Conservation (phyloP, 768 basidiomycete species). For the Panaeolus papilionaceus region DNA sequence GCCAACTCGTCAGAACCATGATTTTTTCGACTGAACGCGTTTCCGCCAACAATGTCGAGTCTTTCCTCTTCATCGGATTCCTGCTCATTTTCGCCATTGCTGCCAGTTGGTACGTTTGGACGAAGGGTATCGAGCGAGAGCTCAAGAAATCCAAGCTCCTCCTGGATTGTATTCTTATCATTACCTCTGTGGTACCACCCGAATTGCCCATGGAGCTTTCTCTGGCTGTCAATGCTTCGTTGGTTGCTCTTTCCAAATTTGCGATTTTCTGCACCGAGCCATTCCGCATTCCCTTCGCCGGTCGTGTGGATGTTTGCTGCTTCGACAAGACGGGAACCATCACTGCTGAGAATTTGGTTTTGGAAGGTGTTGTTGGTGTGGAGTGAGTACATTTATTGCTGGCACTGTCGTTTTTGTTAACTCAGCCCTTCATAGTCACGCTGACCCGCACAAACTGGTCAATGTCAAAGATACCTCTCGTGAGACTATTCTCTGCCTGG, state of each 20-base stretch:
- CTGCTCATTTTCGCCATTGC: conserved; percentile 97
- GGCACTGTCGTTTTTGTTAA: not conserved
- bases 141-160: conserved; percentile 95
- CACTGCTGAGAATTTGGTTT: conserved; percentile 92
- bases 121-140: conserved; percentile 91
- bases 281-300: conserved; percentile 96
- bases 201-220: conserved; percentile 98
- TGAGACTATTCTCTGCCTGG: conserved; percentile 87
- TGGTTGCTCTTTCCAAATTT: conserved; percentile 92
- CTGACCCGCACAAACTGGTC: conserved; percentile 70
- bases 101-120: conserved; percentile 98
- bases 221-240: conserved; percentile 92
- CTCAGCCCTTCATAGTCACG: conserved; percentile 22
- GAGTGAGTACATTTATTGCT: conserved; percentile 61
- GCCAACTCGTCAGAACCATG: conserved; percentile 97
- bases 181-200: conserved; percentile 97
- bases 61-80: conserved; percentile 98
- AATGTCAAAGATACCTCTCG: conserved; percentile 77
- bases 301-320: conserved; percentile 96
- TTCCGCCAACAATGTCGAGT: conserved; percentile 94
- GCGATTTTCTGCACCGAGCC: conserved; percentile 99
- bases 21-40: conserved; percentile 98
- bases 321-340: conserved; percentile 99
- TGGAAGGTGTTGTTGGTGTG: conserved; percentile 93
- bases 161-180: conserved; percentile 94